Conservation (phyloP, 192 early-diverging fungal species). For the Podila verticillata region DNA sequence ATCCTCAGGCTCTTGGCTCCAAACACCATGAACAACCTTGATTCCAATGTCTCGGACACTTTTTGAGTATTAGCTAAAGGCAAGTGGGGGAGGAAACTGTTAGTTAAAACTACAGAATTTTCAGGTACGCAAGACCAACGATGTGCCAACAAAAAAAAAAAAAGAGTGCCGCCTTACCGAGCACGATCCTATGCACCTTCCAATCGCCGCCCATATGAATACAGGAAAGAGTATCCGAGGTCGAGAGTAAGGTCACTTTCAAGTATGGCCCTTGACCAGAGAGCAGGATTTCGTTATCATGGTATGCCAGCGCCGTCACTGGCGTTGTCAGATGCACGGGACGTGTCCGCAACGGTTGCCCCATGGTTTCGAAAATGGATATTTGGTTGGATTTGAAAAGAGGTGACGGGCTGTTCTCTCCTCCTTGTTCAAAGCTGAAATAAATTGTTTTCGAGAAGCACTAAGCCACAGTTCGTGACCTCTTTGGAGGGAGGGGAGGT, state of each 20-base stretch:
- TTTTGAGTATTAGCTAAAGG: conserved; percentile 32
- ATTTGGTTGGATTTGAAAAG: neutral
- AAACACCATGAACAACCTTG: conserved; percentile 46
- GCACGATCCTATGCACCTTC: conserved; percentile 62
- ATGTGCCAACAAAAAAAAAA: too few relatives aligned
- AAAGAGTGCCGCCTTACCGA: conserved; percentile 41
- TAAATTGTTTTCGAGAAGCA: neutral
- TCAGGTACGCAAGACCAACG: too few relatives aligned
- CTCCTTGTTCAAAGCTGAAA: too few relatives aligned
- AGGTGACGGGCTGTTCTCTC: neutral
- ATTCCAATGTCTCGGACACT: conserved; percentile 12
- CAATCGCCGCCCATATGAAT: conserved; percentile 49
- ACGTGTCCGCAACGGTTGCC: conserved; percentile 11
- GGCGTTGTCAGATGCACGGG: conserved; percentile 47
- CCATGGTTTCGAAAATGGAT: conserved; percentile 3
- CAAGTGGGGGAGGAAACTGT: neutral
- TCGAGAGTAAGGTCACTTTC: conserved; percentile 59
- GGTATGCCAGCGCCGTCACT: conserved; percentile 61
- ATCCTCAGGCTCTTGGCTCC: conserved; percentile 51
- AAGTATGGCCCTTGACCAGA: conserved; percentile 66
- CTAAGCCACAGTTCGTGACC: neutral
- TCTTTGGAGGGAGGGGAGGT: neutral
- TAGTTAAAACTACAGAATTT: too few relatives aligned
- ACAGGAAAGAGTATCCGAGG: conserved; percentile 47
- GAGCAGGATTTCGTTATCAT: conserved; percentile 56